Conservation (phyloP, 2,329 filamentous ascomycete species). For the Aspergillus udagawae region DNA sequence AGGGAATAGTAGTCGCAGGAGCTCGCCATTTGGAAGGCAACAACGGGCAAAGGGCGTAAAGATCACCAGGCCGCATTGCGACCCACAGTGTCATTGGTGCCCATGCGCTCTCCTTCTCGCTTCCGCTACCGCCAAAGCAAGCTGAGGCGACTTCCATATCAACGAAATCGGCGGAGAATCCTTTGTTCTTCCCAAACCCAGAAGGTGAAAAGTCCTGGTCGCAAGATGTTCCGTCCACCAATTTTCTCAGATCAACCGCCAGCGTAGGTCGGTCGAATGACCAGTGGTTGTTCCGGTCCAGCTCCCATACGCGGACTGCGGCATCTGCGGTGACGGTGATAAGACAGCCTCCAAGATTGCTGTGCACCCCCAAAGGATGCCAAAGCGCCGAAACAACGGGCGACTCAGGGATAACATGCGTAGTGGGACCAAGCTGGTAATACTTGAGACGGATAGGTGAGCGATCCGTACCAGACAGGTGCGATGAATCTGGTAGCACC, state of each 20-base stretch:
- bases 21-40: slow-evolving; percentile 83
- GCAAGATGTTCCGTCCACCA: slow-evolving; percentile 75
- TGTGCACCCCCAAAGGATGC: slow-evolving; percentile 78
- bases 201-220: slow-evolving; percentile 82
- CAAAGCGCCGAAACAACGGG: slow-evolving; percentile 78
- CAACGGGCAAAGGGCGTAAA: slow-evolving; percentile 89
- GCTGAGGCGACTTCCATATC: slow-evolving; percentile 94
- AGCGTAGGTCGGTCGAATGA: slow-evolving; percentile 81
- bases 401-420: slow-evolving; percentile 81
- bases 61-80: slow-evolving; percentile 88
- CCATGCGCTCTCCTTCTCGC: slow-evolving; percentile 65
- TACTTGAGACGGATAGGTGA: slow-evolving; percentile 74
- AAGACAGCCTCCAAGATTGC: slow-evolving; percentile 65
- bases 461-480: slow-evolving; percentile 66
- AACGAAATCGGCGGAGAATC: slow-evolving; percentile 81
- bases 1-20: slow-evolving; percentile 71
- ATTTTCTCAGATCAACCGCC: slow-evolving; percentile 81
- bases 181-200: slow-evolving; percentile 67
- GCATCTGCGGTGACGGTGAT: slow-evolving; percentile 88
- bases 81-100: slow-evolving; percentile 95
- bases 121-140: slow-evolving; percentile 72
- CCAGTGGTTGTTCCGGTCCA: slow-evolving; percentile 77
- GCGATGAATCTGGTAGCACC: slow-evolving; percentile 74
- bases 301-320: slow-evolving; percentile 83
- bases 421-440: slow-evolving; percentile 87